These are phyloP conservation scores for Lablab purpureus DNA, from an alignment of 306 rosid species.

Conservation along the genomic window DNA sequence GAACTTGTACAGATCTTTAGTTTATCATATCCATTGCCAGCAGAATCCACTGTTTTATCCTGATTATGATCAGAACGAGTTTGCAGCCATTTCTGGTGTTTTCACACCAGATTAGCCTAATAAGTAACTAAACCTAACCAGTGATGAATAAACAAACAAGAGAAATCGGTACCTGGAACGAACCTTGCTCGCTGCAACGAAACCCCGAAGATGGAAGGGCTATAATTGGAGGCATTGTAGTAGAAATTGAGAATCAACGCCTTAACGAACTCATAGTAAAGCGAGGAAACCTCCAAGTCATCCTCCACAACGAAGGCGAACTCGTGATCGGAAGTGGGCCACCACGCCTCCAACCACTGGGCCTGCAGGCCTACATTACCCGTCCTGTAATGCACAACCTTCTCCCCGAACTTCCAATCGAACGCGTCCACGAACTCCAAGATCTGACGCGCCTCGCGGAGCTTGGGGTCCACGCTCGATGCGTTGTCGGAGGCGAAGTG, in stretches of 20 bases:
- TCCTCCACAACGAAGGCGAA: conserved; percentile 88
- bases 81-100: background rate
- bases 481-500: conserved; percentile 56
- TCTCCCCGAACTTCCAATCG: conserved; percentile 83
- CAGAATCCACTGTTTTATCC: background rate
- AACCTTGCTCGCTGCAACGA: conserved; percentile 97
- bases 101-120: background rate
- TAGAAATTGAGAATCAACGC: conserved; percentile 77
- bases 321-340: conserved; percentile 87
- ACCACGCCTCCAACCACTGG: conserved; percentile 99
- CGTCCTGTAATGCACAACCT: conserved; percentile 80
- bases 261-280: conserved; percentile 78
- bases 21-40: conserved; percentile 12
- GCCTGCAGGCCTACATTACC: conserved; percentile 85
- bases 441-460: conserved; percentile 66
- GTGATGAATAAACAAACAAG: conserved; percentile 9
- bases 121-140: conserved; percentile 16
- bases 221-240: conserved; percentile 73
- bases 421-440: conserved; percentile 72
- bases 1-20: conserved; percentile 12
- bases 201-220: conserved; percentile 81
- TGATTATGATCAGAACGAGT: background rate
- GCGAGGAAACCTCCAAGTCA: conserved; percentile 89
- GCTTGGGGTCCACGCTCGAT: conserved; percentile 44
- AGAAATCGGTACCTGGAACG: conserved; percentile 87